Evolutionary conservation across 176 grass and related monocot species (phyloP).

Genomic region (Aegilops umbellulata): DNA sequence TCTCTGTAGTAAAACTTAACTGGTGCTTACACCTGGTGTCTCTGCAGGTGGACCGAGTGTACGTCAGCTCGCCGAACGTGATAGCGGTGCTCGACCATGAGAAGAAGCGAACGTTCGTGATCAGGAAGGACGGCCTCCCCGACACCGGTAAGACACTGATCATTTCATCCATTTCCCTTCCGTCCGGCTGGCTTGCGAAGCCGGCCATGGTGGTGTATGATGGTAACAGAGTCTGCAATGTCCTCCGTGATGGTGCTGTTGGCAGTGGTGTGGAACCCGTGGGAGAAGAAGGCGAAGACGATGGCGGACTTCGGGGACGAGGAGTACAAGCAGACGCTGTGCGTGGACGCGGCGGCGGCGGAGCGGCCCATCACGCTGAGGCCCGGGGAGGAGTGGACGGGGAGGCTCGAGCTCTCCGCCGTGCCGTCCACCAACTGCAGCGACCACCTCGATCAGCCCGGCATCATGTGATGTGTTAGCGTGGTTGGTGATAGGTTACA

Average conservation of each 20-base stretch:
- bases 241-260: background rate
- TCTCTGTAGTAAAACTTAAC: background rate
- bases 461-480: constrained; percentile 24
- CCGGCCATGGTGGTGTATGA: background rate
- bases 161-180: background rate
- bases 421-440: constrained; percentile 76
- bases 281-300: constrained; percentile 79
- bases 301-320: constrained; percentile 76
- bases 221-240: background rate
- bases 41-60: constrained; percentile 81
- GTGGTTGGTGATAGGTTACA: background rate
- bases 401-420: constrained; percentile 68
- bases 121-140: constrained; percentile 84
- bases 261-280: constrained; percentile 91
- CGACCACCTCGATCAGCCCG: constrained; percentile 66
- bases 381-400: constrained; percentile 94
- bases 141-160: constrained; percentile 57
- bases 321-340: constrained; percentile 93
- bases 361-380: constrained; percentile 67
- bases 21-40: background rate
- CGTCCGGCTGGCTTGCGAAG: background rate
- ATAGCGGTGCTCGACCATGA: constrained; percentile 94
- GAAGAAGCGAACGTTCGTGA: constrained; percentile 84
- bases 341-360: constrained; percentile 69
- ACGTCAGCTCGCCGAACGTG: constrained; percentile 78